A percentile compares a stretch with the other conserved stretches of the same genome.
Evolutionary conservation across 2,329 filamentous ascomycete species (phyloP).

Genomic region (Phoma sp.): DNA sequence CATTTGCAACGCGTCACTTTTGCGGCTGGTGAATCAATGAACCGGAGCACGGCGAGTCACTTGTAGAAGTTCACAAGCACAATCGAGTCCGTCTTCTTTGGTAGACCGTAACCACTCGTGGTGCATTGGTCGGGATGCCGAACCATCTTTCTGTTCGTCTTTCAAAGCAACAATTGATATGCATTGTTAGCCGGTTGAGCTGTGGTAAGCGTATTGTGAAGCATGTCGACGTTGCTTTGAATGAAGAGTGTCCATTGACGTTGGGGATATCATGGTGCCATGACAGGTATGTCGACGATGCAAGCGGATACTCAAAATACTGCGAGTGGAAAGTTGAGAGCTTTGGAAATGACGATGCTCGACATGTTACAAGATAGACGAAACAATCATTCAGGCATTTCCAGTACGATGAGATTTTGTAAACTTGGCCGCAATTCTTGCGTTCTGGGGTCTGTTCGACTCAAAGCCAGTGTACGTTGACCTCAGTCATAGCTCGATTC

Average conservation of each 20-base stretch:
- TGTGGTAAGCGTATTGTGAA: not conserved
- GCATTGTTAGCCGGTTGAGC: conserved; percentile 9
- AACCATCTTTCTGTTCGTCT: conserved; percentile 15
- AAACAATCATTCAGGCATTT: conserved; percentile 11
- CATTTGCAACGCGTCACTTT: conserved; percentile 8
- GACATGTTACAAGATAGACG: conserved; percentile 15
- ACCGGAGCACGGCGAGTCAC: not conserved
- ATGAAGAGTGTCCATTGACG: not conserved
- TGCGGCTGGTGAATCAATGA: not conserved
- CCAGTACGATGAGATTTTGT: not conserved
- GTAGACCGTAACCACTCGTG: not conserved
- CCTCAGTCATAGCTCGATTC: not conserved
- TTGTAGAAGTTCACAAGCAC: not conserved
- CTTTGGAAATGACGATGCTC: conserved; percentile 8
- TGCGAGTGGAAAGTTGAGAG: not conserved
- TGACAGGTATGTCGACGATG: not conserved
- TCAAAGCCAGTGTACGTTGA: not conserved
- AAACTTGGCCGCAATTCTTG: too few species aligned
- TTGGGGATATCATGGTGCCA: not conserved
- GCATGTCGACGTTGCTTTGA: conserved; percentile 1
- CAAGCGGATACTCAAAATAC: conserved; percentile 5
- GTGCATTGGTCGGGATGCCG: not conserved
- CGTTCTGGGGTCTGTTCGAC: not conserved
- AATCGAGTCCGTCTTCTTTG: not conserved
- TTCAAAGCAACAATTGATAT: conserved; percentile 20